Percentiles rank a stretch among this genome's conserved stretches.
These are phyloP conservation scores for Plantago elongata DNA, from an alignment of 257 asterid species.

Conservation along the genomic window DNA sequence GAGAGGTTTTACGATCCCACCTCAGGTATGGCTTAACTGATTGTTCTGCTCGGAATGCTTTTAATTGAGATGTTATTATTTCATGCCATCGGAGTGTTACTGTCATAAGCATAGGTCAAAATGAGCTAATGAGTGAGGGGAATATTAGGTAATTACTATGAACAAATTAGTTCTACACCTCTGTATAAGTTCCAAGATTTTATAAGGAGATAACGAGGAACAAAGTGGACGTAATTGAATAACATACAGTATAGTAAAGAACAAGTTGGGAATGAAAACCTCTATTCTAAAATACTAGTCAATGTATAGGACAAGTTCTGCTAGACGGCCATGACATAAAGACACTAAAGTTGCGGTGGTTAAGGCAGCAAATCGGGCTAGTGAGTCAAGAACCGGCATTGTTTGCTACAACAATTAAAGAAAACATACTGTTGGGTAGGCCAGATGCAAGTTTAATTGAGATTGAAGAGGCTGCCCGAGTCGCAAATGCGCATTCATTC, in stretches of 20 bases:
- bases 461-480: conserved; percentile 77
- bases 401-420: conserved; percentile 79
- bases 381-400: conserved; percentile 95
- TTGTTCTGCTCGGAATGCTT: background rate
- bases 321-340: conserved; percentile 76
- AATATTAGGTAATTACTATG: no score
- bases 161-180: no score
- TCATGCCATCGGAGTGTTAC: no score
- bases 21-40: conserved; percentile 55
- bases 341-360: conserved; percentile 64
- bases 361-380: conserved; percentile 80
- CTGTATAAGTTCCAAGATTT: no score
- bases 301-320: conserved; percentile 60
- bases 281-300: conserved; percentile 24
- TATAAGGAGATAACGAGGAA: no score
- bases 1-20: conserved; percentile 91
- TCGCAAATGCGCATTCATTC: conserved; percentile 80
- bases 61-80: no score
- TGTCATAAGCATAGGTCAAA: no score
- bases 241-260: no score
- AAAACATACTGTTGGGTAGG: conserved; percentile 70
- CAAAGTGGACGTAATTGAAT: no score
- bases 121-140: no score
- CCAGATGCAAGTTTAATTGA: conserved; percentile 46
- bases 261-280: conserved; percentile 8